Percentiles rank a stretch among this genome's conserved stretches.
Evolutionary conservation across 177 flowering plant genomes (phyloP).

Genomic region (Vitis hybrid): DNA sequence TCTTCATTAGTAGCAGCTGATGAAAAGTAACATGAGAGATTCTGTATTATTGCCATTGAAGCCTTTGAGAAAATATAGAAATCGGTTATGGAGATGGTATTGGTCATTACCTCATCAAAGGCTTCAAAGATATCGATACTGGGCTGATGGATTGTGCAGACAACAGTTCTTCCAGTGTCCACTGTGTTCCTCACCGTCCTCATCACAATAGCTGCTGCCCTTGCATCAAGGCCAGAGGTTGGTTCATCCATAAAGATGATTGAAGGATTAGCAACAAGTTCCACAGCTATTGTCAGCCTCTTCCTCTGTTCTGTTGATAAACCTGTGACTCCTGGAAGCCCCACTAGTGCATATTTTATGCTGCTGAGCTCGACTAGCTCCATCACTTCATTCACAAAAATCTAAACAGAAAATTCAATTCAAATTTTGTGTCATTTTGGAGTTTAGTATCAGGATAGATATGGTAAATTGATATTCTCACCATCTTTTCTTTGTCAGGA

Average conservation of each 20-base stretch:
- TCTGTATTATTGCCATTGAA: too few relatives aligned
- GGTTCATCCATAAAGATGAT: constrained; percentile 94
- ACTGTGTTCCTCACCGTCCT: constrained; percentile 79
- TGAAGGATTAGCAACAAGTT: constrained; percentile 88
- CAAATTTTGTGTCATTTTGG: neutral
- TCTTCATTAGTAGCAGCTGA: constrained; percentile 78
- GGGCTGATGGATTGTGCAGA: constrained; percentile 89
- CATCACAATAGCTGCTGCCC: constrained; percentile 91
- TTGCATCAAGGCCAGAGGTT: constrained; percentile 85
- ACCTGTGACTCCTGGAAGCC: constrained; percentile 79
- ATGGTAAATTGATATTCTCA: constrained; percentile 9
- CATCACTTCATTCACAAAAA: constrained; percentile 77
- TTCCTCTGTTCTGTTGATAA: constrained; percentile 85
- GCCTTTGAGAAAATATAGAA: too few relatives aligned
- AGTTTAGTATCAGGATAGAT: too few relatives aligned
- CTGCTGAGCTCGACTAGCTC: constrained; percentile 69
- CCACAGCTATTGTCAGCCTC: constrained; percentile 85
- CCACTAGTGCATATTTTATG: constrained; percentile 70
- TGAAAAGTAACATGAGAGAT: neutral
- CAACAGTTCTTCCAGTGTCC: constrained; percentile 81
- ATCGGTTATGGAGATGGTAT: neutral
- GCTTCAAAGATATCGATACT: constrained; percentile 87
- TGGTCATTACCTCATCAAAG: constrained; percentile 62
- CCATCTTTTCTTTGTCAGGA: constrained; percentile 55
- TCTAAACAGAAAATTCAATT: constrained; percentile 28